A percentile compares a stretch with the other conserved stretches of the same genome.
Conservation (phyloP, 78 protist genomes). For the Dictyostelium brefeldianum region DNA sequence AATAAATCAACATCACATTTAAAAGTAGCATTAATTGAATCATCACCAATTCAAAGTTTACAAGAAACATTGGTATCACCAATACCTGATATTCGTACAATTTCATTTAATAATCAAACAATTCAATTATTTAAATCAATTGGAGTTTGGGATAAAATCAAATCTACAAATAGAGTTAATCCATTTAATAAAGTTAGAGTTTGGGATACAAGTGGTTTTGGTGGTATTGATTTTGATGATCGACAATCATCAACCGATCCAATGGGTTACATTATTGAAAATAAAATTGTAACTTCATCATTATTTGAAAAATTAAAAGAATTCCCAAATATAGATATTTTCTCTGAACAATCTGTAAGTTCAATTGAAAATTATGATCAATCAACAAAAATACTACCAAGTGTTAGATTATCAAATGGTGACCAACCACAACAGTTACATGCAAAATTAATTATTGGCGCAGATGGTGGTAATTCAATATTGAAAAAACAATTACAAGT, state of each 20-base stretch:
- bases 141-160: conserved; percentile 44
- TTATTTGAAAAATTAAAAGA: conserved; percentile 18
- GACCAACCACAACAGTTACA: neutral
- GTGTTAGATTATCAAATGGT: conserved; percentile 4
- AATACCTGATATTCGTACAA: conserved; percentile 55
- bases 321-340: neutral
- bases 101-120: conserved; percentile 52
- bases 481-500: conserved; percentile 45
- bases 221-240: conserved; percentile 37
- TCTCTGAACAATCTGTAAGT: conserved; percentile 15
- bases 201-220: conserved; percentile 73
- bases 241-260: neutral
- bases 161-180: conserved; percentile 32
- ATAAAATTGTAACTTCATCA: conserved; percentile 45
- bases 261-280: conserved; percentile 72
- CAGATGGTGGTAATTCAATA: conserved; percentile 80
- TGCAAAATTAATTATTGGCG: conserved; percentile 44
- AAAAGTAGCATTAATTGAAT: conserved; percentile 39
- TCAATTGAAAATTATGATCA: conserved; percentile 13
- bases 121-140: conserved; percentile 43
- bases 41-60: conserved; percentile 23
- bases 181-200: conserved; percentile 52
- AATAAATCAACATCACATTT: conserved; percentile 20
- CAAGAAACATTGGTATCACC: neutral
- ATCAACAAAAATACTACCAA: neutral